Base-by-base conservation (phyloP, 2,329 filamentous ascomycete genomes). In the Bipolaris cookei region DNA sequence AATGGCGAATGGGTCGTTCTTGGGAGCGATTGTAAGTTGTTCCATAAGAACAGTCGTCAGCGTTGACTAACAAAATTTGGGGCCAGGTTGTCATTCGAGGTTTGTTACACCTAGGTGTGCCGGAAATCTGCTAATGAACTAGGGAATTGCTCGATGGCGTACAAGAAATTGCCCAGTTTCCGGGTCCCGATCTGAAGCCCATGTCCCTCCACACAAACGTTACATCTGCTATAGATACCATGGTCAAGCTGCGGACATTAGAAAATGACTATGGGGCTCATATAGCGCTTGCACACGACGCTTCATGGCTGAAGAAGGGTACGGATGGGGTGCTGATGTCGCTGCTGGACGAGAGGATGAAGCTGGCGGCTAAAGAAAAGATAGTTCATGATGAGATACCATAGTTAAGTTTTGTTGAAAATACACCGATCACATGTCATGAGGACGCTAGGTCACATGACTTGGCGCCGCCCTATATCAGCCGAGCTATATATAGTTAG, bases 271-370 rank as follows among this genome's bases (percentile, higher is more conserved):
- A 56, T 43, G 65, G 65, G 6, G 65, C 67, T 38, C 69, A 71
- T 30, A 67, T 71, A 3, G 71, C 71, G 4, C 62, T 75, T 3
- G 70, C 71, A 4, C 72, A 75, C 38, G 72, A 75, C 48, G 66
- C 67, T 1, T 51, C 54, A 6, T 75, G 71, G 71, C 32, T 75
- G 48, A 71, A 66, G 38, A 52, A 67, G 8, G 66, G 68, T 2
- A 57, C 50, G 2, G 66, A 75, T 32, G 3, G 38, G 30, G 61
- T 74, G n/a, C 60, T 75, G 14, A 69, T 74, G 67, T 65, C 66
- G 1, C 48, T 75, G 23, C 54, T 74, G 18, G 69, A 71, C 35
- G 62, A 66, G 4, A 37, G 65, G 14, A 69, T 74, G 72, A 58
- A 35, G 28, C 13, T 42, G 14, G 68, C 72, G 10, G 69, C 65